Conservation (phyloP, 495 filamentous ascomycete species). For the Hyaloscypha bicolor region DNA sequence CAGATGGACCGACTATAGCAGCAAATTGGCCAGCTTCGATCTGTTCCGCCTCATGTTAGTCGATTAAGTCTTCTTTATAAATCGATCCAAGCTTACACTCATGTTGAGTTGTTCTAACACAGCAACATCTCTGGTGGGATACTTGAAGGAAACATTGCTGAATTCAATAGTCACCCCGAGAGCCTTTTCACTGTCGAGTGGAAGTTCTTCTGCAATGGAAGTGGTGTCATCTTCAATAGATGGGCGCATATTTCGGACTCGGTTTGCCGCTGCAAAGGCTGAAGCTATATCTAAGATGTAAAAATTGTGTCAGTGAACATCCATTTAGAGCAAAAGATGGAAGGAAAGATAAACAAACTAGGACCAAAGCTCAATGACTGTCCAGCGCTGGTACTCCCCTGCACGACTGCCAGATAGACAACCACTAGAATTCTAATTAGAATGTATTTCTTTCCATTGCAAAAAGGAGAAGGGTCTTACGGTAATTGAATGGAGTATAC, state of each 20-base stretch:
- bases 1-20: conserved; percentile 69
- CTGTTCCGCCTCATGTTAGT: conserved; percentile 11
- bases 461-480: conserved; percentile 30
- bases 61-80: conserved; percentile 51
- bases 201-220: conserved; percentile 37
- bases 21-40: conserved; percentile 66
- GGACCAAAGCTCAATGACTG: conserved; percentile 38
- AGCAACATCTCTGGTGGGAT: conserved; percentile 51
- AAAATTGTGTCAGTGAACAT: too few species aligned
- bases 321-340: too few species aligned
- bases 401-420: conserved; percentile 40
- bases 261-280: conserved; percentile 56
- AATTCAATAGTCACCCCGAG: conserved; percentile 55
- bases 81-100: conserved; percentile 39
- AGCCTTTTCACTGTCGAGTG: conserved; percentile 36
- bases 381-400: conserved; percentile 34
- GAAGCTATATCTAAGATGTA: conserved; percentile 50
- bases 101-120: conserved; percentile 54
- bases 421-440: conserved; percentile 39
- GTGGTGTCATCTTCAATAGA: background rate
- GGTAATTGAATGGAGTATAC: conserved; percentile 37
- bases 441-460: conserved; percentile 3
- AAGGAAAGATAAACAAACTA: conserved; percentile 21
- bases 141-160: conserved; percentile 57
- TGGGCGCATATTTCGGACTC: conserved; percentile 44